Conservation (phyloP, 192 early-diverging fungal species). For the Jimgerdemannia flammicorona region DNA sequence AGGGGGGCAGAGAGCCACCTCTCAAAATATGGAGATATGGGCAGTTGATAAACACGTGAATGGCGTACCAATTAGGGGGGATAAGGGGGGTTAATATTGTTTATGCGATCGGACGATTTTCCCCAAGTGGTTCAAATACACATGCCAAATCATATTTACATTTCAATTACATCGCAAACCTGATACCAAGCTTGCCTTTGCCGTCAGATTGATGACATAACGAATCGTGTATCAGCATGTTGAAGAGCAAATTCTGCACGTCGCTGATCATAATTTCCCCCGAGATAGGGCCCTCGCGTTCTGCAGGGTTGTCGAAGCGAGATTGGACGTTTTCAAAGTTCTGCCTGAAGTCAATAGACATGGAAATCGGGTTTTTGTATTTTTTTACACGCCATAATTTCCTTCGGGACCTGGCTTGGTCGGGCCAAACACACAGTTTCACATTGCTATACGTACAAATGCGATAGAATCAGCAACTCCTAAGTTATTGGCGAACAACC, state of each 20-base stretch:
- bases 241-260: constrained; percentile 51
- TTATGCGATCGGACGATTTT: background rate
- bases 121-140: background rate
- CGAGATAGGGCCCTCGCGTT: background rate
- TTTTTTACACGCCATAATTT: no score
- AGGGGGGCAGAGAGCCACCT: constrained; percentile 13
- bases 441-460: constrained; percentile 25
- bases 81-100: no score
- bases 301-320: constrained; percentile 5
- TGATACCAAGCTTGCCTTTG: constrained; percentile 1
- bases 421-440: no score
- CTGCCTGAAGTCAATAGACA: background rate
- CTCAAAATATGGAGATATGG: constrained; percentile 18
- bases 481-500: constrained; percentile 31
- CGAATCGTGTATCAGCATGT: constrained; percentile 41
- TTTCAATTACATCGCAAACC: constrained; percentile 5
- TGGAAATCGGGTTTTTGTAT: background rate
- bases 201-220: constrained; percentile 18
- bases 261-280: constrained; percentile 43
- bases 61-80: constrained; percentile 71
- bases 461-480: constrained; percentile 30
- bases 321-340: background rate
- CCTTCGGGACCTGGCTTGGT: no score
- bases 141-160: background rate
- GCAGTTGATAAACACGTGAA: constrained; percentile 67